A percentile compares a stretch with the other conserved stretches of the same genome.
Conservation (phyloP, 768 basidiomycete genomes). For the Auricularia heimuer region DNA sequence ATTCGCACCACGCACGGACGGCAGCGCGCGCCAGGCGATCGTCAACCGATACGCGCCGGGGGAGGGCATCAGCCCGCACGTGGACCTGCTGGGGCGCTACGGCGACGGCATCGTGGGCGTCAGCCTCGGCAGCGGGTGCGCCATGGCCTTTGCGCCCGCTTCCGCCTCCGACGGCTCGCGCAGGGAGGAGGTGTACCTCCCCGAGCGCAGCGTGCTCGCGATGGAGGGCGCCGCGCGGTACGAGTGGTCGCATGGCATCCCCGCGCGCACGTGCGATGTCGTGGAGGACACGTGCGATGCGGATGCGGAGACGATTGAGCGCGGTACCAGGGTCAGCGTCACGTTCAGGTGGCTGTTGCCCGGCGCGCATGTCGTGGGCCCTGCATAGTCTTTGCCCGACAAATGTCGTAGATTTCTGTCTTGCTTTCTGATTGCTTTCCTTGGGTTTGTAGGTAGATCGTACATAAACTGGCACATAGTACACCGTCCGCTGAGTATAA, state of each 20-base stretch:
- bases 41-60: constrained; percentile 84
- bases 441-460: too few relatives aligned
- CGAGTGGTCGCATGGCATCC: constrained; percentile 83
- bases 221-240: constrained; percentile 77
- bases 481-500: too few relatives aligned
- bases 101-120: constrained; percentile 86
- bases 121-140: constrained; percentile 69
- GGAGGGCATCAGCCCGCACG: constrained; percentile 79
- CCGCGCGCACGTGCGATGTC: constrained; percentile 46
- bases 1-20: constrained; percentile 41
- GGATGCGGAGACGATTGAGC: constrained; percentile 31
- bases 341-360: constrained; percentile 82
- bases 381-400: too few relatives aligned
- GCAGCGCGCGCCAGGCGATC: constrained; percentile 68
- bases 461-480: too few relatives aligned
- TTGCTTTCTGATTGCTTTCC: too few relatives aligned
- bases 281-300: constrained; percentile 29
- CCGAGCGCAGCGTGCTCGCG: constrained; percentile 65
- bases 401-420: too few relatives aligned
- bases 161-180: constrained; percentile 2
- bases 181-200: constrained; percentile 52
- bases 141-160: constrained; percentile 56
- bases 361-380: constrained; percentile 74
- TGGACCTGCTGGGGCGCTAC: constrained; percentile 77
- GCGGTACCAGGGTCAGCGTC: constrained; percentile 60